phyloP scores from a whole-genome alignment of 768 basidiomycete species.

The Tricholoma matsutake region DNA sequence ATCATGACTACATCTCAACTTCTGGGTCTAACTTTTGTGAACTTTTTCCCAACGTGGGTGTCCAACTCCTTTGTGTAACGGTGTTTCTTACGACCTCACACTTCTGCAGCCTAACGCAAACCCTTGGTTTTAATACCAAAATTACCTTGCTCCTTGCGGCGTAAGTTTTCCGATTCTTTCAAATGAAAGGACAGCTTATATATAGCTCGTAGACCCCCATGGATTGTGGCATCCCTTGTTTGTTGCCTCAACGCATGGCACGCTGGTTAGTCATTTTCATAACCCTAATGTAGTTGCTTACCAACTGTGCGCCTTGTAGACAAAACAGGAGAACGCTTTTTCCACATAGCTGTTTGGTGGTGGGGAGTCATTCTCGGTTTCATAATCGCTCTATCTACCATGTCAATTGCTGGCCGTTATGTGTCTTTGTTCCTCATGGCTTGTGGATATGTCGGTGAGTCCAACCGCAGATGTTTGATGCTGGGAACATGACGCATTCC shows the following conservation, averaged over 20 bases:
- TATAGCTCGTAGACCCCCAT: conserved; percentile 47
- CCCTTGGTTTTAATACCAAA: conserved; percentile 60
- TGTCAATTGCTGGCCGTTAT: conserved; percentile 50
- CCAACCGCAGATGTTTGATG: too few species aligned
- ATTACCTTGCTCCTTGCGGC: conserved; percentile 56
- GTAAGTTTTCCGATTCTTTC: conserved; percentile 31
- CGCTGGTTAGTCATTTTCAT: conserved; percentile 28
- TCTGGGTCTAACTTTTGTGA: conserved; percentile 55
- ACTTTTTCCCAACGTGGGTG: conserved; percentile 56
- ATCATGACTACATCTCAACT: conserved; percentile 49
- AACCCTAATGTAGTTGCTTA: not conserved
- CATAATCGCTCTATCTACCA: conserved; percentile 56
- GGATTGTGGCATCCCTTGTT: conserved; percentile 52
- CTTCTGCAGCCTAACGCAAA: conserved; percentile 45
- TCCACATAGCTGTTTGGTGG: conserved; percentile 56
- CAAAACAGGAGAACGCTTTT: conserved; percentile 60
- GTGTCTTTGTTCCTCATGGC: conserved; percentile 66
- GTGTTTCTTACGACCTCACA: not conserved
- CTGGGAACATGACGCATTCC: not conserved
- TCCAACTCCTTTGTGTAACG: not conserved
- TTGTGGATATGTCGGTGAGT: conserved; percentile 42
- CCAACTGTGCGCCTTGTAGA: conserved; percentile 27
- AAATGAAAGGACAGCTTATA: not conserved
- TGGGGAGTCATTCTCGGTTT: conserved; percentile 61
- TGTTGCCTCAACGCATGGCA: conserved; percentile 54